Evolutionary conservation across 371 early-diverging fungal species (phyloP), one percentile per base, ranked within the genome.

Genomic region (Mucor velutinosus): DNA sequence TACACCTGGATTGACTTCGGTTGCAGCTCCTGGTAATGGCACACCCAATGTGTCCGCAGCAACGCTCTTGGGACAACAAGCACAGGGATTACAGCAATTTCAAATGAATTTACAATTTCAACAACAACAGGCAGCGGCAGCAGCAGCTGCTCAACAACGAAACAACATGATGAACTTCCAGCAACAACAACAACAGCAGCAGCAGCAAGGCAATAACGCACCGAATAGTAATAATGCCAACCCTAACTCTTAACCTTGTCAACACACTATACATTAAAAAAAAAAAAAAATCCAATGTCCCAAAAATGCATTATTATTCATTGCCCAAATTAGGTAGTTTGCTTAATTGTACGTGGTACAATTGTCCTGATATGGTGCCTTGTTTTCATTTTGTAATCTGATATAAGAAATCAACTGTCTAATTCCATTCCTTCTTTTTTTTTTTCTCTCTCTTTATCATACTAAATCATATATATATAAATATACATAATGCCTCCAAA

Each of bases 91-190:
- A 25, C 79, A 79, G 30, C 82, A 78, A 61, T 75, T 76, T 49
- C 76, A 81, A 63, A 68, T 75, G 70, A 75, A 62, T 30, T 58
- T 74, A 12, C 72, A 72, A 35, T 70, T 61, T 61, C 78, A 77
- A 47, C 72, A 75, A 51, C 77, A 74, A 33, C 74, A 74, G 49
- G 73, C 70, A 7, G 70, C 71, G 14, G 64, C 69, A 21, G 68
- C 67, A 5, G 63, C 64, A 17, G 70, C 73, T 19, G 64, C 65
- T 15, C 81, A 75, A 64, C 81, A 76, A 59, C 62, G 70, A 58
- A 69, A 69, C 32, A 65, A 45, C n/a, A 47, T 73, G 47, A 41
- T 70, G 56, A 66, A 69, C 43, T 60, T 64, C 19, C 67, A 63
- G 53, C 70, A 62, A 15, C 30, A 30, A 30, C 37, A 37, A 14